These are phyloP conservation scores for Astrocystis sublimbata DNA, from an alignment of 495 filamentous ascomycete species.

Conservation along the genomic window DNA sequence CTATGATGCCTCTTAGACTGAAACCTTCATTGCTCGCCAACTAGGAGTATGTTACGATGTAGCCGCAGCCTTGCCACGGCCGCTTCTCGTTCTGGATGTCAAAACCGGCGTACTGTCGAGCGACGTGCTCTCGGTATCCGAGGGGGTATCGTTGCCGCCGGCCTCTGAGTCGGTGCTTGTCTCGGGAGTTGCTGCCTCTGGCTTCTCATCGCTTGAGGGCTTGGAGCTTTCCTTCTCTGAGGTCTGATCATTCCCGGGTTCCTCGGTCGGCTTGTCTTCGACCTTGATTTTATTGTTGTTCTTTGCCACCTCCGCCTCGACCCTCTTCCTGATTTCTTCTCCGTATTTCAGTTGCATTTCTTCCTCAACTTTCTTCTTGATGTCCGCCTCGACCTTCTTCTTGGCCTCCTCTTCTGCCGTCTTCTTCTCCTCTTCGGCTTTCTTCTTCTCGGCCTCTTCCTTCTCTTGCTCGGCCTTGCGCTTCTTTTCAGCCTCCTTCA, in stretches of 20 bases:
- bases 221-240: background rate
- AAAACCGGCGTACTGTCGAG: background rate
- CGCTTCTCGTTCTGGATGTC: conserved; percentile 10
- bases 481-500: conserved; percentile 49
- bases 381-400: conserved; percentile 16
- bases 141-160: conserved; percentile 6
- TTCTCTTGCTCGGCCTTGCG: conserved; percentile 39
- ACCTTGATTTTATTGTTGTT: conserved; percentile 20
- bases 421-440: conserved; percentile 33
- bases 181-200: background rate
- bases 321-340: conserved; percentile 18
- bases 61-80: conserved; percentile 28
- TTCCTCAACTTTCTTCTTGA: conserved; percentile 23
- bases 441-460: conserved; percentile 36
- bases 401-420: conserved; percentile 28
- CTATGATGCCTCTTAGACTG: background rate
- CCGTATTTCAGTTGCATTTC: conserved; percentile 21
- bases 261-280: conserved; percentile 21
- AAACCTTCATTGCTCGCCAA: conserved; percentile 18
- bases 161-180: conserved; percentile 6
- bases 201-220: background rate
- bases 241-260: conserved; percentile 12
- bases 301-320: conserved; percentile 18
- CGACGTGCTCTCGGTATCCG: conserved; percentile 19
- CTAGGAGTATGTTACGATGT: conserved; percentile 27